A percentile compares a stretch with the other conserved stretches of the same genome.
phyloP scores from a whole-genome alignment of 2,329 filamentous ascomycete species.

The Cytospora piceicola region DNA sequence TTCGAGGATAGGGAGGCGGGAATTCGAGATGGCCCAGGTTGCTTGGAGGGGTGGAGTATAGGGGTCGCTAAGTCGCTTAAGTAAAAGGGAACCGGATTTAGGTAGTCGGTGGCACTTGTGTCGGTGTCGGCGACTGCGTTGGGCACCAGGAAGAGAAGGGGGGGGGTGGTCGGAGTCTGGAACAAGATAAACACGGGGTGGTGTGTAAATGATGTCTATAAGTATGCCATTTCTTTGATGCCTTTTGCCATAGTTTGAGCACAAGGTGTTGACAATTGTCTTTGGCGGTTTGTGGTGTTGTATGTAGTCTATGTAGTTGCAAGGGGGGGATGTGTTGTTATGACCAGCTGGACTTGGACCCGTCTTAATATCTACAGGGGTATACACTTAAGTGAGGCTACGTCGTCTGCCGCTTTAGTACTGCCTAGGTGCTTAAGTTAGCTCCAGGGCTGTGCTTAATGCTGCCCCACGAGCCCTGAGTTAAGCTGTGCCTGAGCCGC shows the following conservation, averaged over 20 bases:
- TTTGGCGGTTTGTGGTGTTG: background rate
- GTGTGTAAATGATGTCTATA: conserved; percentile 16
- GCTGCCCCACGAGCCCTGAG: background rate
- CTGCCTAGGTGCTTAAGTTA: too few species aligned
- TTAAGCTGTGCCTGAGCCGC: conserved; percentile 14
- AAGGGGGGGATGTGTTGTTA: conserved; percentile 15
- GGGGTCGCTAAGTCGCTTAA: conserved; percentile 31
- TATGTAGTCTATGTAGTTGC: conserved; percentile 7
- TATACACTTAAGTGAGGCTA: background rate
- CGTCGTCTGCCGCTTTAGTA: too few species aligned
- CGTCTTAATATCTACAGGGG: conserved; percentile 1
- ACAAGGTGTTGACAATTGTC: background rate
- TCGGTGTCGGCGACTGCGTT: conserved; percentile 25
- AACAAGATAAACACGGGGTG: conserved; percentile 13
- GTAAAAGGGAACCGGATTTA: conserved; percentile 19
- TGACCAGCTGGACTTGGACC: conserved; percentile 23
- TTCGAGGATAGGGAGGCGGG: conserved; percentile 21
- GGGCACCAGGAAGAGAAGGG: conserved; percentile 9
- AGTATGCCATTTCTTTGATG: conserved; percentile 17
- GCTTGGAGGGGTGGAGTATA: conserved; percentile 29
- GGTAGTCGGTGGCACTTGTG: conserved; percentile 20
- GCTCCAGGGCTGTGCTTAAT: background rate
- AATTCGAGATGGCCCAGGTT: conserved; percentile 15
- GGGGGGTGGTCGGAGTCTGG: conserved; percentile 18
- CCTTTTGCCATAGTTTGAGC: background rate